A percentile compares a stretch with the other conserved stretches of the same genome.
Evolutionary conservation across 2,329 filamentous ascomycete species (phyloP).

Genomic region (Aspergillus amoenus): DNA sequence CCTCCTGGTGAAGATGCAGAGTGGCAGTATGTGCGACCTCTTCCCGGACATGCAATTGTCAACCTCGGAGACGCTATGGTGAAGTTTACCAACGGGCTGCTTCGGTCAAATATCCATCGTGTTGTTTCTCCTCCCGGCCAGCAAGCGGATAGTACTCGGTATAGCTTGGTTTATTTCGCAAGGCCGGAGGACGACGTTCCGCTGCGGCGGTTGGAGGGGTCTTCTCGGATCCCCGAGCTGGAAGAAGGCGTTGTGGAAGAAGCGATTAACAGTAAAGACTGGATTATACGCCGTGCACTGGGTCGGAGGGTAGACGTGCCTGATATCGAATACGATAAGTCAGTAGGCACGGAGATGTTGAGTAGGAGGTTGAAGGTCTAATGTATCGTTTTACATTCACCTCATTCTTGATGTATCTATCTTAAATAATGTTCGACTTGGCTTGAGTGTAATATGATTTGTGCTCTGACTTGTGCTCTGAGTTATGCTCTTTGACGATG

Average conservation of each 20-base stretch:
- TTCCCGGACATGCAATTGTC: constrained; percentile 48
- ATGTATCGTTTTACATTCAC: not conserved
- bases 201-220: constrained; percentile 40
- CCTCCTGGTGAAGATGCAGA: constrained; percentile 41
- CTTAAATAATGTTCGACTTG: not conserved
- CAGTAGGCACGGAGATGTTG: constrained; percentile 34
- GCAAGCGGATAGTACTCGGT: constrained; percentile 47
- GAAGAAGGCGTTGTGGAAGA: constrained; percentile 33
- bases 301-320: constrained; percentile 31
- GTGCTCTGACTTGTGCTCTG: not conserved
- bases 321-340: constrained; percentile 33
- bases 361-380: constrained; percentile 33
- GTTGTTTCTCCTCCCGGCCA: constrained; percentile 51
- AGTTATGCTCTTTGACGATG: not conserved
- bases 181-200: constrained; percentile 51
- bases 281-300: constrained; percentile 42
- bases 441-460: not conserved
- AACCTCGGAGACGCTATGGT: constrained; percentile 48
- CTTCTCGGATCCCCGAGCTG: constrained; percentile 34
- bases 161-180: constrained; percentile 57
- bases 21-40: constrained; percentile 56
- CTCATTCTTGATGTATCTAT: not conserved
- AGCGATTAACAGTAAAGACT: constrained; percentile 42
- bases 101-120: constrained; percentile 48
- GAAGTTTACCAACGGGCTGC: constrained; percentile 44